Evolutionary conservation across 768 basidiomycete species (phyloP).

Genomic region (Omphalotus guepiniiformis): DNA sequence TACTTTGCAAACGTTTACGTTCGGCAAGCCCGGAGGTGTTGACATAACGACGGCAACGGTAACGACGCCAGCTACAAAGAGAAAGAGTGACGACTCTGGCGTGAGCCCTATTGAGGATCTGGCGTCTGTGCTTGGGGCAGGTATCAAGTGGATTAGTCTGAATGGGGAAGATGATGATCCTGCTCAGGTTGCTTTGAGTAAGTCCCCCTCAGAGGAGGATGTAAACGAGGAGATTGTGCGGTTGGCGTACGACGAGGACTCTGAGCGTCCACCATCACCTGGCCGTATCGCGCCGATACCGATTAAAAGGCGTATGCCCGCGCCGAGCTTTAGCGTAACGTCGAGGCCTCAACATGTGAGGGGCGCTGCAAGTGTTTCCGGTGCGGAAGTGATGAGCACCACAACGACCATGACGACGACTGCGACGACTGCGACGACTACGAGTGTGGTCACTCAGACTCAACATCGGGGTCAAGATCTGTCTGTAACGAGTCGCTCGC

Average conservation of each 20-base stretch:
- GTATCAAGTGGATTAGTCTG: conserved; percentile 36
- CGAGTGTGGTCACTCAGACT: not conserved
- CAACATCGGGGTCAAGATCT: not conserved
- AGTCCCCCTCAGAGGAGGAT: conserved; percentile 15
- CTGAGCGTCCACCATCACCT: conserved; percentile 8
- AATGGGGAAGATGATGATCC: conserved; percentile 29
- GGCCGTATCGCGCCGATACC: conserved; percentile 46
- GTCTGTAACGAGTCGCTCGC: not conserved
- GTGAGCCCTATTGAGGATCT: conserved; percentile 37
- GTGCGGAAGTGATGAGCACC: too few species aligned
- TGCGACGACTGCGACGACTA: conserved; percentile 3
- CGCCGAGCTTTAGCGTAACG: conserved; percentile 58
- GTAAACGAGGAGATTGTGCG: conserved; percentile 15
- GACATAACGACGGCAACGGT: too few species aligned
- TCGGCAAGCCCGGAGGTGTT: too few species aligned
- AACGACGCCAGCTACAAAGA: too few species aligned
- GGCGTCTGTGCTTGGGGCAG: conserved; percentile 37
- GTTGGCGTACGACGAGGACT: not conserved
- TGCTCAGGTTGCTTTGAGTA: conserved; percentile 14
- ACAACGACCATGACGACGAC: conserved; percentile 4
- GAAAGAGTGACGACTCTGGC: conserved; percentile 3
- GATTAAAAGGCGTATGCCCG: conserved; percentile 52
- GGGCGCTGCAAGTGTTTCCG: conserved; percentile 13
- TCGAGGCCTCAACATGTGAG: conserved; percentile 47
- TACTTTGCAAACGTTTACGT: too few species aligned